Conservation (phyloP, 2,329 filamentous ascomycete species). For the Botryosphaeria dothidea region DNA sequence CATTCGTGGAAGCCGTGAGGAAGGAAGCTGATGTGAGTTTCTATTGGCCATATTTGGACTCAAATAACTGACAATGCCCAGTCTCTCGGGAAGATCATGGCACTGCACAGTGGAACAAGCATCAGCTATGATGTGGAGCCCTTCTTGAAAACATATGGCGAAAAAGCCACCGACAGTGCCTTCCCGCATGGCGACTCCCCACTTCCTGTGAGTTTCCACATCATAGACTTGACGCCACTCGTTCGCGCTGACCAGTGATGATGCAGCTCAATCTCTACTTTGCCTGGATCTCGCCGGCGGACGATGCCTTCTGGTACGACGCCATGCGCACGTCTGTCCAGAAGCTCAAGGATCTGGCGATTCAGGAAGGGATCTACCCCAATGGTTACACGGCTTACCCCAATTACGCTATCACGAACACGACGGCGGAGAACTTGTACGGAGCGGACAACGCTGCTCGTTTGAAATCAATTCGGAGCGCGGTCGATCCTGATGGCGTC, state of each 20-base stretch:
- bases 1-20: background rate
- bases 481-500: constrained; percentile 3
- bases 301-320: constrained; percentile 3
- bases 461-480: background rate
- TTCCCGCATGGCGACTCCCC: background rate
- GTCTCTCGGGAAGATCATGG: background rate
- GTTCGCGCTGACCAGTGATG: background rate
- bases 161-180: background rate
- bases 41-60: too few species aligned
- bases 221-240: background rate
- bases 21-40: background rate
- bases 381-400: background rate
- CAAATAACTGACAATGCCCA: background rate
- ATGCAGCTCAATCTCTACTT: background rate
- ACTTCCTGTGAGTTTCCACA: background rate
- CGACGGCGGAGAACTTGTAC: background rate
- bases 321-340: background rate
- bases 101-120: background rate
- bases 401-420: constrained; percentile 8
- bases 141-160: background rate
- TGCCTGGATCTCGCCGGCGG: background rate
- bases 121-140: constrained; percentile 10
- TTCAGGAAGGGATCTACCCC: background rate
- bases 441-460: background rate
- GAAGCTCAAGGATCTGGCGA: background rate